Evolutionary conservation across 75 land plant genomes (phyloP).

Genomic region (Adiantum capillusveneris): DNA sequence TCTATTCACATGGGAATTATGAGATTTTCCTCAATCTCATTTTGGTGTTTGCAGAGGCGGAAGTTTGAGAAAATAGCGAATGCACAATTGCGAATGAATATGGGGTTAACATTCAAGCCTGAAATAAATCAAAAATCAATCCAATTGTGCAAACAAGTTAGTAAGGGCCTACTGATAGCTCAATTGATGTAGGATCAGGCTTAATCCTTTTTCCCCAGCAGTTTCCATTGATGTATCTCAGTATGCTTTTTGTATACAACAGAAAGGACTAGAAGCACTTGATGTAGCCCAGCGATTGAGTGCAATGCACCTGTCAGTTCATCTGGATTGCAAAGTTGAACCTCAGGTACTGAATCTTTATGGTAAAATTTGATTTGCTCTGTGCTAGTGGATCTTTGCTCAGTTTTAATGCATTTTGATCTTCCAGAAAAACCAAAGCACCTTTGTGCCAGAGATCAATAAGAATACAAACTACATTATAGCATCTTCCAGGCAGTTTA

Average conservation of each 20-base stretch:
- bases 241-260: neutral
- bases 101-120: conserved; percentile 31
- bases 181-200: neutral
- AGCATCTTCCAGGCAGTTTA: conserved; percentile 18
- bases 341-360: conserved; percentile 18
- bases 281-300: conserved; percentile 19
- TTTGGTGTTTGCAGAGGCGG: conserved; percentile 5
- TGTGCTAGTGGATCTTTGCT: too few species aligned
- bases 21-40: too few species aligned
- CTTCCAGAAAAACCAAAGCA: conserved; percentile 16
- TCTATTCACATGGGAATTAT: conserved; percentile 7
- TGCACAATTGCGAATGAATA: conserved; percentile 19
- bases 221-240: neutral
- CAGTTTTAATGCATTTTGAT: too few species aligned
- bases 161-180: neutral
- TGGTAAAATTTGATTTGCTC: too few species aligned
- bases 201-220: neutral
- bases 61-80: conserved; percentile 23
- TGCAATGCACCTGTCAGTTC: conserved; percentile 9
- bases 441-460: conserved; percentile 33
- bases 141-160: conserved; percentile 28
- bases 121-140: conserved; percentile 28
- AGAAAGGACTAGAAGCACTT: conserved; percentile 30
- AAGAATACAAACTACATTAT: conserved; percentile 27
- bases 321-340: conserved; percentile 19